Evolutionary conservation across 352 stramenopile species (phyloP), one percentile per base, ranked within the genome.

Genomic region (Thraustochytrium sp.): DNA sequence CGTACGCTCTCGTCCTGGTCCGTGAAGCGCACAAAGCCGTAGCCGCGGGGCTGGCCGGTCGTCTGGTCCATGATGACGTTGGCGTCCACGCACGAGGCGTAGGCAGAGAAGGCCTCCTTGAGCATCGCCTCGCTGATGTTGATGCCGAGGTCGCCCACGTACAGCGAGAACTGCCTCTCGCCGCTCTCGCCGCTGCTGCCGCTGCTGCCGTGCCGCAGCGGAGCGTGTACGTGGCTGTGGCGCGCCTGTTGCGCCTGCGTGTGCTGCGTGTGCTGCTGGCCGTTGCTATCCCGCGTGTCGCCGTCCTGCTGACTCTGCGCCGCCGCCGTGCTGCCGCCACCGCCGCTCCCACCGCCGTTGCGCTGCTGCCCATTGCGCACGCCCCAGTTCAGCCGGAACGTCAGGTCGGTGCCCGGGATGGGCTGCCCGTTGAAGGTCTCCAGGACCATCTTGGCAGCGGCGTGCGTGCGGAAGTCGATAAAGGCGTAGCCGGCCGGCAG

Each of bases 321-420:
- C n/a, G n/a, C n/a, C n/a, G n/a, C n/a, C n/a, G n/a, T 23, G 38
- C 51, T 77, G 8, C 65, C 64, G n/a, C 65, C n/a, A n/a, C 51
- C 31, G 37, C 51, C 5, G 65, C 65, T 29, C 54, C 89, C 63
- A 94, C n/a, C 23, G 23, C 89, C 3, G 86, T 85, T 42, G 90
- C 90, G 34, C 91, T 90, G 0, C 92, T 92, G 29, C 92, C 90
- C 38, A 92, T 92, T 92, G 29, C 92, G 92, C 46, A 91, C 91
- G 44, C 92, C 93, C 93, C 93, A 97, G 86, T 97, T 97, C 86
- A 97, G 93, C 44, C 93, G 91, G 86, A 96, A 96, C 26, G 16
- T 18, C 9, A 87, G 37, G 53, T 78, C 63, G 40, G 83, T 76
- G 56, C 37, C 23, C 3, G 83, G 82, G 38, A 97, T 93, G 42